Evolutionary conservation across 2,329 filamentous ascomycete genomes (phyloP), one percentile per base, ranked within the genome.

Genomic region (Paramyrothecium roridum): DNA sequence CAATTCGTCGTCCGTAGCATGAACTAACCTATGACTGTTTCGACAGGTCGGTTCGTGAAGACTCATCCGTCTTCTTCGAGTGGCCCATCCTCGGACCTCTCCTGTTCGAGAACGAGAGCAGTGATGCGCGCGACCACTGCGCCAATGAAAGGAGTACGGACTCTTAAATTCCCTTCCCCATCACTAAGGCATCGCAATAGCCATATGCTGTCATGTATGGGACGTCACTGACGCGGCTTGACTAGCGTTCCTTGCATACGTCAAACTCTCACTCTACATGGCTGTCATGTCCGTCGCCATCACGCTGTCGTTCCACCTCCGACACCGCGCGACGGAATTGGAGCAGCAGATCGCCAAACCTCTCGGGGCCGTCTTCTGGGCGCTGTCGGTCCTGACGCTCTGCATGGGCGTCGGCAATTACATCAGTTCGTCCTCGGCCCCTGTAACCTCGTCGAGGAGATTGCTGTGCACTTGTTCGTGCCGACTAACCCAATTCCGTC

Each of bases 261-360:
- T 98, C 20, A 87, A 93, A 3, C 82, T 98, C 2, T 87, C 90
- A 33, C 84, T 96, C 63, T 96, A 96, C 76, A 93, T 98, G 83
- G 86, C 91, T 60, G 80, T 99, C 52, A 91, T 98, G 10, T 85
- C 90, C 26, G 84, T 96, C 33, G 93, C 95, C 52, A 96, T 99
- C 62, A 86, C 96, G 11, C 80, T 97, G 52, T 96, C 91, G 16
- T 99, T 99, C 71, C 93, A 99, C 67, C 81, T 99, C 51, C 93
- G 92, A 67, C 78, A 79, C 19, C 74, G 86, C 63, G 90, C 95
- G 1, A 83, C 85, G 0, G 67, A 76, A 1, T 70, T 91, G 16
- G 95, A 99, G 76, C 78, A 84, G 57, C 83, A 82, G 47, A 86
- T 97, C 73, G 88, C 95, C 0, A 80, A 89, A 57, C 95, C 95